phyloP scores from a whole-genome alignment of 1,139 yeast species.

The Lodderomyces parapsilosis region DNA sequence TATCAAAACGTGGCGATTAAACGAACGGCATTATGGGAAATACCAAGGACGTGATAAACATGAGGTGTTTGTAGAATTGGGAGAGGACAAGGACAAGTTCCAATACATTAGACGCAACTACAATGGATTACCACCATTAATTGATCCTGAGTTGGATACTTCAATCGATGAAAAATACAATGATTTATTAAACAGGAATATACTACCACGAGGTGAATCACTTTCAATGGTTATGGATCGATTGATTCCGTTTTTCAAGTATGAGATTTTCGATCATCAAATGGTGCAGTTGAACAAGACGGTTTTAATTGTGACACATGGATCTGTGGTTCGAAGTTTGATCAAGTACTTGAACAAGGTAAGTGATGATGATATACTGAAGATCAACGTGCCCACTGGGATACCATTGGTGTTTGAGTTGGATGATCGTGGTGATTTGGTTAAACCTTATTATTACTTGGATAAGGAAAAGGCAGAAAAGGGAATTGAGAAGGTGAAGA shows the following conservation, averaged over 20 bases:
- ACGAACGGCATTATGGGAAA: slow-evolving; percentile 77
- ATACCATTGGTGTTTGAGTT: slow-evolving; percentile 65
- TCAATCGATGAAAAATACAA: slow-evolving; percentile 49
- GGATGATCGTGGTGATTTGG: slow-evolving; percentile 41
- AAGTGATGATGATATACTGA: slow-evolving; percentile 61
- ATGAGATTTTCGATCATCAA: slow-evolving; percentile 37
- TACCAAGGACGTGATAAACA: slow-evolving; percentile 67
- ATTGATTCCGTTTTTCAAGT: slow-evolving; percentile 53
- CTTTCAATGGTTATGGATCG: slow-evolving; percentile 63
- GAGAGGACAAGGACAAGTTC: slow-evolving; percentile 50
- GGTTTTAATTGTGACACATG: slow-evolving; percentile 71
- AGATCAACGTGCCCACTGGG: slow-evolving; percentile 75
- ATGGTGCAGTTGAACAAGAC: slow-evolving; percentile 38
- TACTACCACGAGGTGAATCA: slow-evolving; percentile 68
- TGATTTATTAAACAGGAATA: slow-evolving; percentile 19
- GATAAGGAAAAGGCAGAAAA: slow-evolving; percentile 68
- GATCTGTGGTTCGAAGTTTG: slow-evolving; percentile 69
- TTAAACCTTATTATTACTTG: slow-evolving; percentile 52
- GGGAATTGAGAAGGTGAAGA: slow-evolving; percentile 64
- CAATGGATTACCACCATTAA: slow-evolving; percentile 66
- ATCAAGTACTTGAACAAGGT: slow-evolving; percentile 57
- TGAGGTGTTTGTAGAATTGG: slow-evolving; percentile 51
- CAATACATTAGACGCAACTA: slow-evolving; percentile 68
- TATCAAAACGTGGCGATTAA: slow-evolving; percentile 64
- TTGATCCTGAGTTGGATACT: slow-evolving; percentile 25